A percentile compares a stretch with the other conserved stretches of the same genome.
Evolutionary conservation across 2,329 filamentous ascomycete genomes (phyloP).

Genomic region (Penicillium sp.): DNA sequence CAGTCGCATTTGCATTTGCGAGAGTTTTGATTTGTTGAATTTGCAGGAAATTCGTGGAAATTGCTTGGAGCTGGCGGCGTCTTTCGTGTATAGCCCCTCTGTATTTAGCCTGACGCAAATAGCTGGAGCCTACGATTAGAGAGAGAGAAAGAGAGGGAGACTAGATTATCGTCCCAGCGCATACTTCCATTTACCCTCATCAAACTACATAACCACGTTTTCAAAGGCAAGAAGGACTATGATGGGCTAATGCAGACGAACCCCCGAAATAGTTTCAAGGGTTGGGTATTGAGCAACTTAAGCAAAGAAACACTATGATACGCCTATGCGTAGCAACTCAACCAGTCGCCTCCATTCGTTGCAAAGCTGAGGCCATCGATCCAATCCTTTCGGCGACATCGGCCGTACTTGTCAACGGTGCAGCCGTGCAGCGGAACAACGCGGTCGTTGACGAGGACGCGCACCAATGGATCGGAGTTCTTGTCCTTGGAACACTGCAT

Average conservation of each 20-base stretch:
- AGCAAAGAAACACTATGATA: not conserved
- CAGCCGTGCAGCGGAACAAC: conserved; percentile 72
- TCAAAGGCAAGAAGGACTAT: not conserved
- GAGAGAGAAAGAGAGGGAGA: not conserved
- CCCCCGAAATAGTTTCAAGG: not conserved
- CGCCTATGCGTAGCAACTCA: conserved; percentile 51
- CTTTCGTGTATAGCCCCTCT: conserved; percentile 6
- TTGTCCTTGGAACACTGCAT: conserved; percentile 58
- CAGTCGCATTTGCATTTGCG: not conserved
- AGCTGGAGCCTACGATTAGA: not conserved
- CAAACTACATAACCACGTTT: not conserved
- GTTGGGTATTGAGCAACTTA: not conserved
- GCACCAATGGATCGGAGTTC: conserved; percentile 64
- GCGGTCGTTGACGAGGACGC: conserved; percentile 79
- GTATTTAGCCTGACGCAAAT: not conserved
- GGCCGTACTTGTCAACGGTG: conserved; percentile 65
- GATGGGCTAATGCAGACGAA: not conserved
- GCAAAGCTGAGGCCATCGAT: conserved; percentile 75
- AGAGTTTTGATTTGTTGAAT: not conserved
- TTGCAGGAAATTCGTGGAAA: not conserved
- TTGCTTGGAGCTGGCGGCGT: conserved; percentile 13
- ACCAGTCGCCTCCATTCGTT: conserved; percentile 69
- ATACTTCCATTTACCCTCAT: not conserved
- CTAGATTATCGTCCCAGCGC: not conserved
- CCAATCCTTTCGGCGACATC: conserved; percentile 68